Conservation (phyloP, 1,284 basidiomycete species). For the Limonomyces culmigenus region DNA sequence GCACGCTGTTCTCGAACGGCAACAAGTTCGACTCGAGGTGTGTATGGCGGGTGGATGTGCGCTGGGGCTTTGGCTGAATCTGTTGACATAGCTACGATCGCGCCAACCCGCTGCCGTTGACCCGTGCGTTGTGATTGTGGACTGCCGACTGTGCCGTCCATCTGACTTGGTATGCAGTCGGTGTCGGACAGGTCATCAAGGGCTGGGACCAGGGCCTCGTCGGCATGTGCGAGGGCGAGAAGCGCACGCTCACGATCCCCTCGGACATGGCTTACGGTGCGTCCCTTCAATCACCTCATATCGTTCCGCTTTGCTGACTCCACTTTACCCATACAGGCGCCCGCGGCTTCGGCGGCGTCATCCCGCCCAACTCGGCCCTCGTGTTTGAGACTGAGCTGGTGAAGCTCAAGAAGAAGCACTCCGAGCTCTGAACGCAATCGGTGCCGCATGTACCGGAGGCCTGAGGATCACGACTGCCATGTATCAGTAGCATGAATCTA, state of each 20-base stretch:
- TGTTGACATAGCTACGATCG: conserved; percentile 37
- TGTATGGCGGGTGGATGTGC: conserved; percentile 5
- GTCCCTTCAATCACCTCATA: too few species aligned
- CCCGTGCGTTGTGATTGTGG: conserved; percentile 25
- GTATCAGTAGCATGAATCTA: too few species aligned
- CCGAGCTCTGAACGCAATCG: conserved; percentile 26
- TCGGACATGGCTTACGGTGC: conserved; percentile 64
- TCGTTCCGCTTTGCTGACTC: neutral
- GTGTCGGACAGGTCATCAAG: conserved; percentile 64
- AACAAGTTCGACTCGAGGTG: conserved; percentile 76
- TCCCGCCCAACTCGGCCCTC: conserved; percentile 72
- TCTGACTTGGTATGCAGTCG: conserved; percentile 30
- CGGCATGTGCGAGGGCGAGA: conserved; percentile 84
- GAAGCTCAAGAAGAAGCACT: conserved; percentile 21
- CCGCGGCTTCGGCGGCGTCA: conserved; percentile 60
- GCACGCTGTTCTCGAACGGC: conserved; percentile 48
- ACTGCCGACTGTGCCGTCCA: neutral
- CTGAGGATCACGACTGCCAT: too few species aligned
- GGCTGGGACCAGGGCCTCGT: conserved; percentile 70
- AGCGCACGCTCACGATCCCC: conserved; percentile 83
- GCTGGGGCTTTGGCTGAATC: conserved; percentile 2
- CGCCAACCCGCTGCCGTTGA: conserved; percentile 46
- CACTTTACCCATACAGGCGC: conserved; percentile 33
- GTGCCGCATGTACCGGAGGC: too few species aligned
- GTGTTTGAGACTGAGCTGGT: conserved; percentile 83